Conservation (phyloP, 805 yeast genomes). For the Hemisphaericaspora nanyangensis region DNA sequence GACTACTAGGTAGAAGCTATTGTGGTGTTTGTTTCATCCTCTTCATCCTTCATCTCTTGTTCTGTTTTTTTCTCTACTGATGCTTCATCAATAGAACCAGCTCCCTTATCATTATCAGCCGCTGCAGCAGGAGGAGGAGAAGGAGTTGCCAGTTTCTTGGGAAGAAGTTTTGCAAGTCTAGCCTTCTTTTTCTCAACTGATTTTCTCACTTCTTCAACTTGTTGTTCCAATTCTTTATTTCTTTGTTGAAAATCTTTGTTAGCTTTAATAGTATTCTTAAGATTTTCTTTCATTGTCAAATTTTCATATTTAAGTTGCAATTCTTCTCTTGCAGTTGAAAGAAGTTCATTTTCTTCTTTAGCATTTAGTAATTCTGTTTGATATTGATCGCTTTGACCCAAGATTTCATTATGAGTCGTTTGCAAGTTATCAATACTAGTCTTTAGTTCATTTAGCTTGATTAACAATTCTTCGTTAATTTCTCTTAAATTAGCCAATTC, state of each 20-base stretch:
- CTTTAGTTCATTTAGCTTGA: conserved; percentile 23
- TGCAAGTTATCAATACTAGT: conserved; percentile 26
- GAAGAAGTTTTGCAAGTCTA: conserved; percentile 17
- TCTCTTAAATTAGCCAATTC: conserved; percentile 38
- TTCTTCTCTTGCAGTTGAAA: conserved; percentile 11
- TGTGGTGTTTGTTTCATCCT: too few species aligned
- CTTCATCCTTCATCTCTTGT: neutral
- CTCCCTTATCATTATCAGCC: too few species aligned
- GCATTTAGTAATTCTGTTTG: conserved; percentile 18
- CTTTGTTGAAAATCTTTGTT: conserved; percentile 34
- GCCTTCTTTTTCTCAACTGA: conserved; percentile 22
- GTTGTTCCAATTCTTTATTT: conserved; percentile 31
- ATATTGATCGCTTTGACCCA: conserved; percentile 28
- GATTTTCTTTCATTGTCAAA: conserved; percentile 35
- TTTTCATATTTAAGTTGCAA: conserved; percentile 24
- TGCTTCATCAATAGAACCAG: too few species aligned
- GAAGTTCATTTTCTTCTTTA: conserved; percentile 15
- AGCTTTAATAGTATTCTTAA: conserved; percentile 36
- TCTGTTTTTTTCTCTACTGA: neutral
- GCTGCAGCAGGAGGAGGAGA: too few species aligned
- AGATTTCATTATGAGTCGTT: conserved; percentile 35
- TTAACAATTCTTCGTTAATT: conserved; percentile 28
- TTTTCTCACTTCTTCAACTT: conserved; percentile 22
- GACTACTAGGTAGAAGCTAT: too few species aligned
- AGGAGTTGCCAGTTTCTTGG: too few species aligned